A percentile compares a stretch with the other conserved stretches of the same genome.
Conservation (phyloP, 2,329 filamentous ascomycete genomes). For the Ophiocordyceps camponoti-saundersi region DNA sequence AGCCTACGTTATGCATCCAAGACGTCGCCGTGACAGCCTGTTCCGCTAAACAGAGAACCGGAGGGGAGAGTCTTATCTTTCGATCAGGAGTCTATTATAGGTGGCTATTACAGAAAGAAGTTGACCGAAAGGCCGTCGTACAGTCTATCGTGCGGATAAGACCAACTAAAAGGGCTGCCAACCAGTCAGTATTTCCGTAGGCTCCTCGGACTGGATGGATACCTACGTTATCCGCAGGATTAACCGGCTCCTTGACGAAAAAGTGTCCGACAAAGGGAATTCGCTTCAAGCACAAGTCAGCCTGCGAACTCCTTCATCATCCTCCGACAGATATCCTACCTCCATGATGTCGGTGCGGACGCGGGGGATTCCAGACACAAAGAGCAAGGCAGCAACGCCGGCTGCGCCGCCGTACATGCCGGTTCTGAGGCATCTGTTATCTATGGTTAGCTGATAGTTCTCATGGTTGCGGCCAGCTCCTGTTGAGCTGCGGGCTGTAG, state of each 20-base stretch:
- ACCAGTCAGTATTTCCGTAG: slow-evolving; percentile 7
- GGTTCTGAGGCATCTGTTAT: slow-evolving; percentile 7
- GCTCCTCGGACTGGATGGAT: neutral
- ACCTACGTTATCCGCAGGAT: slow-evolving; percentile 47
- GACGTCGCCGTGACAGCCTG: neutral
- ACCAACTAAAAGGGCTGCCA: slow-evolving; percentile 22
- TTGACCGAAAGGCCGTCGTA: slow-evolving; percentile 6
- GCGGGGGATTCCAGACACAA: slow-evolving; percentile 43
- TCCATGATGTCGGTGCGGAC: slow-evolving; percentile 41
- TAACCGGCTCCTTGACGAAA: slow-evolving; percentile 36
- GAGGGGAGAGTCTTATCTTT: neutral
- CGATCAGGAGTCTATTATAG: neutral
- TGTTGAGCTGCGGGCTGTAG: neutral
- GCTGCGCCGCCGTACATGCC: slow-evolving; percentile 40
- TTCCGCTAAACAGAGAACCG: neutral
- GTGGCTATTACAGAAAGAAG: slow-evolving; percentile 15
- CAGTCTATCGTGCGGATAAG: slow-evolving; percentile 11
- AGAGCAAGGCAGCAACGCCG: slow-evolving; percentile 40
- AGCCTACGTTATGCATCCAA: neutral
- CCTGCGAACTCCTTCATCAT: neutral
- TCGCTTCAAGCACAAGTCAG: slow-evolving; percentile 21
- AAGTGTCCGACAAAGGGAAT: slow-evolving; percentile 33
- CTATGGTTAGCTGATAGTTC: neutral
- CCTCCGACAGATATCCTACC: slow-evolving; percentile 17
- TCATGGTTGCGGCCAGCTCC: neutral